Evolutionary conservation across 2,329 filamentous ascomycete genomes (phyloP), one percentile per base, ranked within the genome.

Genomic region (Ophiostoma pallidulum): DNA sequence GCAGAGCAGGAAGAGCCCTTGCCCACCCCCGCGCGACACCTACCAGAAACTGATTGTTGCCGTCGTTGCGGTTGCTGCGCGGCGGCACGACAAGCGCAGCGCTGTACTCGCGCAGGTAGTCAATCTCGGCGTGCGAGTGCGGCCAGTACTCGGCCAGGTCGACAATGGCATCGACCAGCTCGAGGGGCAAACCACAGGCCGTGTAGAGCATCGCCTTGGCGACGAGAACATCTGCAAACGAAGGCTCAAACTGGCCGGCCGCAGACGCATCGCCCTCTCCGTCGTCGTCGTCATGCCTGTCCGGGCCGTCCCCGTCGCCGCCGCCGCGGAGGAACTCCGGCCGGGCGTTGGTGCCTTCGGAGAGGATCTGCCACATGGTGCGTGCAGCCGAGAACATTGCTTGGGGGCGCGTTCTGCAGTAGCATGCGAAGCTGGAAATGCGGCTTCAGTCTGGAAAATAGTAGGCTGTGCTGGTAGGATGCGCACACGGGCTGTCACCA

Each of bases 141-240:
- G 71, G 72, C 78, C 79, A 83, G 60, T 82, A 82, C 60, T 81
- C 77, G 47, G 77, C 79, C 24, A 66, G 59, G 56, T 83, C 78
- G 46, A 82, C 60, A 39, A 83, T 70, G 39, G 61, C 58, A 55
- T 81, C 72, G 32, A 78, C 63, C 0, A 83, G 50, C 51, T 82
- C 78, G 2, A 66, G 59, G 0, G 79, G 78, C 2, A 82, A 62
- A 3, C 58, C 59, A 7, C 62, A 60, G 10, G 60, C 64, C 45
- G 66, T 64, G 22, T 56, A 57, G n/a, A 82, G 58, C 59, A 75
- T 67, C 12, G 65, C 56, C 45, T 73, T 74, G 10, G 71, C 67
- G 1, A 71, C 59, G 3, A 70, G 52, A 1, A 80, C 70, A 57
- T 82, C 76, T 35, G 65, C 59, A 4, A 70, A 59, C 0, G 60